phyloP scores from a whole-genome alignment of 208 protist genomes.

The Endotrypanum monterogeii region DNA sequence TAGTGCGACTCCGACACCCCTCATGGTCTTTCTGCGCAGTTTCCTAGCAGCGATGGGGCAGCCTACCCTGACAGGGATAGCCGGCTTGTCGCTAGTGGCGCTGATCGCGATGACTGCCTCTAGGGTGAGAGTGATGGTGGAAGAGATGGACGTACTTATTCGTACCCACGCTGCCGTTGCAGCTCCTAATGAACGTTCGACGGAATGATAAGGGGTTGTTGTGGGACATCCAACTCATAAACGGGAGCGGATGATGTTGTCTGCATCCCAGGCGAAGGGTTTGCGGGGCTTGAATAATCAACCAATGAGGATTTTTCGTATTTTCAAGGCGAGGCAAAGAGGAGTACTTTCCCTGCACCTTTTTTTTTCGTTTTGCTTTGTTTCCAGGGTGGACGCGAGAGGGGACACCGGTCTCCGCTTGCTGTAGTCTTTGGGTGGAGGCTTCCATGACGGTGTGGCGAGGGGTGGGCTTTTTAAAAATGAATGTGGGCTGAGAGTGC shows the following conservation, averaged over 20 bases:
- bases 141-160: slow-evolving; percentile 72
- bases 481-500: too few species aligned
- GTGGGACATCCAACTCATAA: not conserved
- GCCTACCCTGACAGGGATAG: slow-evolving; percentile 68
- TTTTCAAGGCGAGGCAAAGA: not conserved
- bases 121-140: slow-evolving; percentile 47
- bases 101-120: slow-evolving; percentile 42
- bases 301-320: not conserved
- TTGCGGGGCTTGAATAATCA: not conserved
- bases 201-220: not conserved
- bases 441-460: too few species aligned
- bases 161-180: slow-evolving; percentile 55
- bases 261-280: not conserved
- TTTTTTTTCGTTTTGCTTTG: not conserved
- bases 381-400: too few species aligned
- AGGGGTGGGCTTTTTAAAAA: too few species aligned
- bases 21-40: slow-evolving; percentile 38
- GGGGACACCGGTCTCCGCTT: too few species aligned
- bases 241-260: not conserved
- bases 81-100: slow-evolving; percentile 47
- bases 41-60: slow-evolving; percentile 59
- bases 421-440: too few species aligned
- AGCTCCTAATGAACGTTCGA: slow-evolving; percentile 6
- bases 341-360: not conserved
- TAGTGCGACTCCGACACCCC: slow-evolving; percentile 7